Evolutionary conservation across 805 yeast species (phyloP), one percentile per base, ranked within the genome.

Genomic region (Candida qinlingensis): DNA sequence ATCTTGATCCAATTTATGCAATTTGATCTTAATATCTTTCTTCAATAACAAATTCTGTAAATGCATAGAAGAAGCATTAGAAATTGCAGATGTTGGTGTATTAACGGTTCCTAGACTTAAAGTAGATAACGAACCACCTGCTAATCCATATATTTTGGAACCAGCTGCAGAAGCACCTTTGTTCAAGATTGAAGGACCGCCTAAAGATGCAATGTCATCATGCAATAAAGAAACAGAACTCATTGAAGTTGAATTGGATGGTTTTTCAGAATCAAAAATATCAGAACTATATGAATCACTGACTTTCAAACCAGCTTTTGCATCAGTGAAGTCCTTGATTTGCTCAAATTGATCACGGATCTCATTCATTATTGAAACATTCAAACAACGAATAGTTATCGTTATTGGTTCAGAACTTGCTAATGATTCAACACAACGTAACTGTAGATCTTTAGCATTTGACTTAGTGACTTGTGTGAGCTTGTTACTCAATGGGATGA

Each of bases 201-300:
- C 43, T 40, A 33, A 19, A 36, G 46, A 45, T 27, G 9, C 19
- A 28, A 47, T 47, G 12, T 42, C 49, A 28, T 40, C 43, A 13
- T 44, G 46, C 29, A 47, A 29, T 35, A 40, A 37, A 8, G 54
- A 51, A 7, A 56, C 40, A 9, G 59, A 53, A 11, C 57, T 52
- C 63, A 60, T 59, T 26, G 57, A 49, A 1, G 64, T 58, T 25
- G 61, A 56, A 41, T 52, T 58, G 5, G 60, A 54, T 27, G 64
- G 59, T 30, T 47, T 47, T 7, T 37, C 42, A 19, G 29, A 25
- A 39, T 56, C 60, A 39, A 58, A 57, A 13, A 47, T 44, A 33
- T 49, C 57, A 8, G 49, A 42, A 1, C 35, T 35, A 29, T 47
- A 47, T 4, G 50, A 47, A 28, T 43, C 47, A 40, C 50, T 47